These are phyloP conservation scores for Smittium culicis DNA, from an alignment of 371 early-diverging fungal genomes.

Conservation along the genomic window DNA sequence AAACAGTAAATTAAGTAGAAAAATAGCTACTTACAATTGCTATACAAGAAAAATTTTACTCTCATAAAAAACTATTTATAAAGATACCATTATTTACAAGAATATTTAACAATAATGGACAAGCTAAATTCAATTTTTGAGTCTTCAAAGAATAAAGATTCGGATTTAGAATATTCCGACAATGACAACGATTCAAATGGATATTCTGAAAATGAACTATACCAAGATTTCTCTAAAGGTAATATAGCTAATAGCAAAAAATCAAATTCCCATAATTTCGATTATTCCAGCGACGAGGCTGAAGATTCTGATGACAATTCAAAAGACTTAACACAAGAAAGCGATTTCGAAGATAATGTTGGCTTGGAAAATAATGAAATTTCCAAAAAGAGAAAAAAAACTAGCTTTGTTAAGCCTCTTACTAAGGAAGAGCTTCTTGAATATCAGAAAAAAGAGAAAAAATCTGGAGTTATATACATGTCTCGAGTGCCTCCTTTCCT, in stretches of 20 bases:
- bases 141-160: not conserved
- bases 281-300: not conserved
- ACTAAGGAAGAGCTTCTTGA: conserved; percentile 50
- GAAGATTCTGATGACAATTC: not conserved
- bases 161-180: not conserved
- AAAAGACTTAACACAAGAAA: not conserved
- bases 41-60: too few species aligned
- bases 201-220: not conserved
- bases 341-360: not conserved
- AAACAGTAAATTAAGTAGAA: too few species aligned
- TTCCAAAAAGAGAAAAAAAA: conserved; percentile 10
- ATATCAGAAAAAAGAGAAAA: conserved; percentile 52
- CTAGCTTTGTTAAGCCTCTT: conserved; percentile 34
- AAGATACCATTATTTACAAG: too few species aligned
- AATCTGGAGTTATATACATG: conserved; percentile 79
- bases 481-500: conserved; percentile 84
- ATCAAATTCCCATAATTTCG: not conserved
- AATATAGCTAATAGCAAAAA: not conserved
- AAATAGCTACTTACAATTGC: too few species aligned
- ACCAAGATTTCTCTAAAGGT: not conserved
- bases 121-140: not conserved
- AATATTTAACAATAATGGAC: too few species aligned
- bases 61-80: too few species aligned
- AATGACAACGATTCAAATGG: not conserved
- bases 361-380: not conserved